Evolutionary conservation across 2,329 filamentous ascomycete genomes (phyloP).

Genomic region (Stagonosporopsis cucurbitacearum): DNA sequence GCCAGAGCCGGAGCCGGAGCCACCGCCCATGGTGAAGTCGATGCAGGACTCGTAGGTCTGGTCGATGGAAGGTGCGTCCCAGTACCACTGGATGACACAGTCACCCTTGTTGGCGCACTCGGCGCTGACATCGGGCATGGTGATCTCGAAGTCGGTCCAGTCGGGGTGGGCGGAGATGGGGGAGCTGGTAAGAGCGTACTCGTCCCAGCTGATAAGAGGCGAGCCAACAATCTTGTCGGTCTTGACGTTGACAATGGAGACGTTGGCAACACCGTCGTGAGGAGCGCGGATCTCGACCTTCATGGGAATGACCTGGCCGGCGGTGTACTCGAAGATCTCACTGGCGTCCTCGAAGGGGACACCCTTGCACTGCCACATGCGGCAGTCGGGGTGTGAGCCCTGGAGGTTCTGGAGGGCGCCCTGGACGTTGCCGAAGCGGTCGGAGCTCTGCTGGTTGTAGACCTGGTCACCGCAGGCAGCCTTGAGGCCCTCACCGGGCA

Average conservation of each 20-base stretch:
- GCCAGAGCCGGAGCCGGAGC: slow-evolving; percentile 20
- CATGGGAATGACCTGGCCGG: slow-evolving; percentile 57
- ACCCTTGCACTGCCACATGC: slow-evolving; percentile 65
- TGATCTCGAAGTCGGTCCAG: slow-evolving; percentile 60
- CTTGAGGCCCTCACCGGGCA: slow-evolving; percentile 59
- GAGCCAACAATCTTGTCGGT: slow-evolving; percentile 60
- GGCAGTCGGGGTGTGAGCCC: slow-evolving; percentile 57
- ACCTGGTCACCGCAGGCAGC: slow-evolving; percentile 62
- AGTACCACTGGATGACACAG: slow-evolving; percentile 68
- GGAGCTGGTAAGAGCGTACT: slow-evolving; percentile 59
- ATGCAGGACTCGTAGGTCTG: slow-evolving; percentile 71
- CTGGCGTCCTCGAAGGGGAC: slow-evolving; percentile 62
- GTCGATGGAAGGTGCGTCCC: slow-evolving; percentile 61
- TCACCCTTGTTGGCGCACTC: slow-evolving; percentile 58
- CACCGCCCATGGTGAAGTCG: slow-evolving; percentile 60
- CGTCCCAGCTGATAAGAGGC: slow-evolving; percentile 61
- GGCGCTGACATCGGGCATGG: slow-evolving; percentile 59
- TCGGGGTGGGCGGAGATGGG: slow-evolving; percentile 50
- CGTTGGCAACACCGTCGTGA: slow-evolving; percentile 64
- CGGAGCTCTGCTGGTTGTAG: slow-evolving; percentile 59
- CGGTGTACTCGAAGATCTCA: slow-evolving; percentile 58
- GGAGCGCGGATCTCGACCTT: slow-evolving; percentile 58
- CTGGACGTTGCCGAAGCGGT: slow-evolving; percentile 65
- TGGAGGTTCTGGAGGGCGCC: slow-evolving; percentile 58
- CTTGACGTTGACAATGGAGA: slow-evolving; percentile 63